Evolutionary conservation across 257 asterid genomes (phyloP).

Genomic region (Scutellaria barbata): DNA sequence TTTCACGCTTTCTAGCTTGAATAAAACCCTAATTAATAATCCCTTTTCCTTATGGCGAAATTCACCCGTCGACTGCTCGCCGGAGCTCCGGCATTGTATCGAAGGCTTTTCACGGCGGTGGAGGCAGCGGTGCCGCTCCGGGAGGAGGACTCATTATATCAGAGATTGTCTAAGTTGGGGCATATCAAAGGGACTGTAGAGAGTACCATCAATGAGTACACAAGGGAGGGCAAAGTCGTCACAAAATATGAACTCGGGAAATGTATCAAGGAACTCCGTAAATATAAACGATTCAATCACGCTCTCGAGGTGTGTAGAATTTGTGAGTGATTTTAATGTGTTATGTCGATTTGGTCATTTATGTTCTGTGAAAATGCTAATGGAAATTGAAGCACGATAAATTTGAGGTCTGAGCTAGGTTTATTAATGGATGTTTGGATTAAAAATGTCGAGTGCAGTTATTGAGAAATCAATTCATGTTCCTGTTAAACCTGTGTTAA

Average conservation of each 20-base stretch:
- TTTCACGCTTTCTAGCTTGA: constrained; percentile 5
- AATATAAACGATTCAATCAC: constrained; percentile 50
- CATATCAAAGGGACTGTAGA: constrained; percentile 50
- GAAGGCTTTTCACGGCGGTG: constrained; percentile 46
- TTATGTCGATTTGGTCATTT: not conserved
- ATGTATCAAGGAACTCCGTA: constrained; percentile 70
- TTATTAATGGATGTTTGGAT: not conserved
- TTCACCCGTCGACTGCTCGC: constrained; percentile 38
- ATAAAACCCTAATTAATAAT: constrained; percentile 40
- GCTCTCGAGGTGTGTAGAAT: constrained; percentile 73
- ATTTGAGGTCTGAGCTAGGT: not conserved
- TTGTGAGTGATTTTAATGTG: not conserved
- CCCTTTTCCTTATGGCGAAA: constrained; percentile 37
- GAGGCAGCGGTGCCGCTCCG: constrained; percentile 29
- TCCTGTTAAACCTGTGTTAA: not conserved
- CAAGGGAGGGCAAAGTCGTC: constrained; percentile 57
- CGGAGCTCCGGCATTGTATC: constrained; percentile 33
- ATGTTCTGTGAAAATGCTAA: not conserved
- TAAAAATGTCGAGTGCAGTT: not conserved
- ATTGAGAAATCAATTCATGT: not conserved
- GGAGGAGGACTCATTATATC: constrained; percentile 48
- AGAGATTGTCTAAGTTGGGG: constrained; percentile 71
- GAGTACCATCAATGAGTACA: constrained; percentile 57
- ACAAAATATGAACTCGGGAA: constrained; percentile 48
- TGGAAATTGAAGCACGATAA: not conserved